These are phyloP conservation scores for Galerina marginata DNA, from an alignment of 768 basidiomycete genomes.

Conservation along the genomic window DNA sequence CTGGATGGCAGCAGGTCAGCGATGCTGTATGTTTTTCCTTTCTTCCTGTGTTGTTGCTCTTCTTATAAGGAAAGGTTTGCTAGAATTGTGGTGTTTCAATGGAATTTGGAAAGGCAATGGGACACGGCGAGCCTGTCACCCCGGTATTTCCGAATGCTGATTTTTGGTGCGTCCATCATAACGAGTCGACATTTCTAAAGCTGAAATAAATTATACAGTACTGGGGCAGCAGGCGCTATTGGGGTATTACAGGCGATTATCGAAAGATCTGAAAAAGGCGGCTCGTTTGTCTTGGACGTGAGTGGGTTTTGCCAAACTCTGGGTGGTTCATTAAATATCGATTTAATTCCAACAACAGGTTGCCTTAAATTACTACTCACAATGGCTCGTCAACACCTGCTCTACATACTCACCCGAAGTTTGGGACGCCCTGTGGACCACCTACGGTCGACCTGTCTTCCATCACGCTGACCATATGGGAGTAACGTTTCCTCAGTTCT, in stretches of 20 bases:
- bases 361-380: constrained; percentile 32
- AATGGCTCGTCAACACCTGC: constrained; percentile 28
- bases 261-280: constrained; percentile 23
- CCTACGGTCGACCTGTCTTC: constrained; percentile 19
- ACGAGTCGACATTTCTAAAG: too few relatives aligned
- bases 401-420: constrained; percentile 25
- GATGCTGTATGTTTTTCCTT: constrained; percentile 22
- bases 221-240: constrained; percentile 24
- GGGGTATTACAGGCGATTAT: constrained; percentile 26
- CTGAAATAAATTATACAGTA: constrained; percentile 11
- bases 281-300: constrained; percentile 28
- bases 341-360: constrained; percentile 11
- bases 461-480: constrained; percentile 27
- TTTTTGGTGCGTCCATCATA: constrained; percentile 14
- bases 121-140: constrained; percentile 25
- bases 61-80: neutral
- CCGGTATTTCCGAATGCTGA: constrained; percentile 28
- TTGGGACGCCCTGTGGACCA: constrained; percentile 26
- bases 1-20: constrained; percentile 31
- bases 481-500: constrained; percentile 14
- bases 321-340: neutral
- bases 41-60: neutral
- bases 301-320: neutral
- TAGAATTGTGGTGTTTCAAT: constrained; percentile 26
- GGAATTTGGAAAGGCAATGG: constrained; percentile 27